Evolutionary conservation across 768 basidiomycete species (phyloP).

Genomic region (Boletellus ananiceps): DNA sequence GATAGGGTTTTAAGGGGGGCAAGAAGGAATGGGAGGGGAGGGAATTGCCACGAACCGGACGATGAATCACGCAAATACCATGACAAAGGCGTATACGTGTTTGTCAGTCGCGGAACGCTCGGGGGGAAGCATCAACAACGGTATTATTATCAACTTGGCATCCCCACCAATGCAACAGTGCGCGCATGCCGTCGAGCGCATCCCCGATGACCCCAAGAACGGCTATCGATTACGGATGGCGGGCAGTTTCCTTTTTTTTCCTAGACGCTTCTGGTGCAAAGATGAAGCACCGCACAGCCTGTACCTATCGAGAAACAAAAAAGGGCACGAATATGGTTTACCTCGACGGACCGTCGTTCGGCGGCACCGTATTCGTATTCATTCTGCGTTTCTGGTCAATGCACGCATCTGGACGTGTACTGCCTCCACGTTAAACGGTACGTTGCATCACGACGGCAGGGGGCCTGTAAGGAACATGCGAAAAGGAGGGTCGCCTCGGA

Average conservation of each 20-base stretch:
- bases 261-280: not conserved
- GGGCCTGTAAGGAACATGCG: constrained; percentile 20
- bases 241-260: not conserved
- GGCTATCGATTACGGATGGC: not conserved
- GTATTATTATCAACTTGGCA: constrained; percentile 15
- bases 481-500: constrained; percentile 27
- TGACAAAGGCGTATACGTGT: constrained; percentile 6
- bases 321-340: not conserved
- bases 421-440: constrained; percentile 15
- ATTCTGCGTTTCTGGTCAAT: constrained; percentile 8
- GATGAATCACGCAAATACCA: constrained; percentile 13
- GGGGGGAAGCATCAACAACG: not conserved
- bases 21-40: not conserved
- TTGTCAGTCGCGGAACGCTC: constrained; percentile 4
- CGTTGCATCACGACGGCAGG: constrained; percentile 25
- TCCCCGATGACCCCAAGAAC: not conserved
- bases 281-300: too few species aligned
- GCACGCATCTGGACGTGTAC: constrained; percentile 10
- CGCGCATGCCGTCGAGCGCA: not conserved
- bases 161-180: constrained; percentile 1
- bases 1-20: not conserved
- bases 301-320: not conserved
- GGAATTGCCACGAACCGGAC: not conserved
- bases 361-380: constrained; percentile 2
- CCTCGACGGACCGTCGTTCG: not conserved